These are phyloP conservation scores for Coniochaeta ligniaria DNA, from an alignment of 2,329 filamentous ascomycete genomes.

Conservation along the genomic window DNA sequence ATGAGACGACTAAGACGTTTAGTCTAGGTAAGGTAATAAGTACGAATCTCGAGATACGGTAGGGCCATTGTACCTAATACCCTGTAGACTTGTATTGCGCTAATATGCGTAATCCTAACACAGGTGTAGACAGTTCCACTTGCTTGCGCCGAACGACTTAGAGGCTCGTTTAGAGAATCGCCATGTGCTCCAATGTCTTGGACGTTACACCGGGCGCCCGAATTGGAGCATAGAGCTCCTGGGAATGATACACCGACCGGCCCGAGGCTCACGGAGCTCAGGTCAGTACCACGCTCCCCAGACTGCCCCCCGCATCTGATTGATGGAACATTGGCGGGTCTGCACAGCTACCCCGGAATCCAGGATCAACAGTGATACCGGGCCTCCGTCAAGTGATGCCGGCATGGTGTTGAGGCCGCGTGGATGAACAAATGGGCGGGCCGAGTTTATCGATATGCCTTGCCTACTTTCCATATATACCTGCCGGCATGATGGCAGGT, in stretches of 20 bases:
- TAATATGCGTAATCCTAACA: too few relatives aligned
- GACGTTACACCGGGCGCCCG: neutral
- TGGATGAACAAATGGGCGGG: neutral
- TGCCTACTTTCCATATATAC: neutral
- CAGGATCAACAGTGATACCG: neutral
- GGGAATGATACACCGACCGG: neutral
- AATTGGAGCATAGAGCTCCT: neutral
- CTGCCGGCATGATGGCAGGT: neutral
- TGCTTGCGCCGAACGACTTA: neutral
- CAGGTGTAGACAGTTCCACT: too few relatives aligned
- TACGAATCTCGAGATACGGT: too few relatives aligned
- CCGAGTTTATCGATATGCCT: neutral
- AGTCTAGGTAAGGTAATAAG: too few relatives aligned
- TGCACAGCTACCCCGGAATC: neutral
- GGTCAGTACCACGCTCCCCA: neutral
- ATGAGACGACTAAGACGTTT: too few relatives aligned
- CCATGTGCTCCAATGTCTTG: neutral
- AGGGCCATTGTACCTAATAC: too few relatives aligned
- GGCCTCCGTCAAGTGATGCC: neutral
- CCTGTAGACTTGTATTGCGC: too few relatives aligned
- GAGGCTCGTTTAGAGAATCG: neutral
- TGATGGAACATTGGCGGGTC: neutral
- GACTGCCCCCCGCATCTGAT: neutral
- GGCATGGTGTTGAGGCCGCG: neutral
- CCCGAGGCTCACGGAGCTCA: neutral